Conservation (phyloP, 2,329 filamentous ascomycete genomes). For the Chrysosporium keratinophilum region DNA sequence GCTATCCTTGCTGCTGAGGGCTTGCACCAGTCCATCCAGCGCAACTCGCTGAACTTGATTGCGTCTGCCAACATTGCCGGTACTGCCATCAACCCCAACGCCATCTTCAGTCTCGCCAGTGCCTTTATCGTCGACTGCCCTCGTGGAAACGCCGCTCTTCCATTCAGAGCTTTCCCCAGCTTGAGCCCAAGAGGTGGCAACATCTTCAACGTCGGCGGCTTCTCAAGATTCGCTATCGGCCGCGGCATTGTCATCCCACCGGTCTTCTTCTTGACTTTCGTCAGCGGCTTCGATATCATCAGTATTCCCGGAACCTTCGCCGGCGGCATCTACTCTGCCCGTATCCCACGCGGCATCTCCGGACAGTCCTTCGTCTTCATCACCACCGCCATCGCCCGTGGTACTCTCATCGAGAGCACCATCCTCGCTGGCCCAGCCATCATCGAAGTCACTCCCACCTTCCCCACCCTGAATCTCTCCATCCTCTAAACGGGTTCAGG, state of each 20-base stretch:
- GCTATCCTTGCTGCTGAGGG: constrained; percentile 56
- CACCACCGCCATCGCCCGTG: constrained; percentile 18
- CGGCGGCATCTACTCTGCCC: constrained; percentile 17
- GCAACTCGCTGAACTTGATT: constrained; percentile 38
- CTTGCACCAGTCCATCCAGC: constrained; percentile 54
- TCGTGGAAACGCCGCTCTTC: constrained; percentile 43
- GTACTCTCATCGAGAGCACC: constrained; percentile 21
- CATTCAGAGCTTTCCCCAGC: constrained; percentile 51
- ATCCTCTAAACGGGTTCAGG: background rate
- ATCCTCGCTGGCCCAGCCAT: constrained; percentile 27
- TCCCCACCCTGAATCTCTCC: constrained; percentile 10
- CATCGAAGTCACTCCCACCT: constrained; percentile 21
- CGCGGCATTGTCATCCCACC: constrained; percentile 17
- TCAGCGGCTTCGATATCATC: constrained; percentile 21
- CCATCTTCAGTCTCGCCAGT: constrained; percentile 55
- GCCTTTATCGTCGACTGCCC: constrained; percentile 53
- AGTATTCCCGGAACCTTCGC: constrained; percentile 16
- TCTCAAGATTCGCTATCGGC: constrained; percentile 16
- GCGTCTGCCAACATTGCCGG: constrained; percentile 54
- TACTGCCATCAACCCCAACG: constrained; percentile 47
- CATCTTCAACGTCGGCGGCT: constrained; percentile 14
- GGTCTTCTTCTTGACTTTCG: constrained; percentile 16
- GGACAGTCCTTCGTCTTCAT: constrained; percentile 26
- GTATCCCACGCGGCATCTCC: constrained; percentile 19
- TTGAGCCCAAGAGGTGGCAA: constrained; percentile 26